phyloP scores from a whole-genome alignment of 2,329 filamentous ascomycete species.

The Thielaviopsis musarum region DNA sequence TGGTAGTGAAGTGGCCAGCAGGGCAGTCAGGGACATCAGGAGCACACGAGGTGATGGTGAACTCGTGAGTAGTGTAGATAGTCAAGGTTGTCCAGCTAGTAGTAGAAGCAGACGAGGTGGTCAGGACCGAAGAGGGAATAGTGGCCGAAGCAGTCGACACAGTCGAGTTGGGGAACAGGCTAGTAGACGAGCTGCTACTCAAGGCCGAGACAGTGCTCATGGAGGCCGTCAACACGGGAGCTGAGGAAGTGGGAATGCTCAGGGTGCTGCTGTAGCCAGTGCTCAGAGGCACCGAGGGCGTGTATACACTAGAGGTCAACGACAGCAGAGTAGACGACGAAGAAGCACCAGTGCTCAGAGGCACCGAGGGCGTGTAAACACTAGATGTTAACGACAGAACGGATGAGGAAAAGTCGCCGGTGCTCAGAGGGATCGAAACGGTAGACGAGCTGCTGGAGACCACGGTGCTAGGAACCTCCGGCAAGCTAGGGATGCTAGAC shows the following conservation, averaged over 20 bases:
- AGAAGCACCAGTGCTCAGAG: background rate
- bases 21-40: slow-evolving; percentile 13
- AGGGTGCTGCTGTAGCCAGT: background rate
- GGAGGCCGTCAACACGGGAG: background rate
- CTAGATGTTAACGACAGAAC: background rate
- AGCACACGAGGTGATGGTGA: slow-evolving; percentile 14
- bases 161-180: background rate
- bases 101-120: background rate
- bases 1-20: slow-evolving; percentile 10
- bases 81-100: slow-evolving; percentile 15
- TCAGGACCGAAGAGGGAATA: background rate
- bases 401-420: too few relatives aligned
- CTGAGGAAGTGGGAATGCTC: background rate
- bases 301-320: background rate
- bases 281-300: background rate
- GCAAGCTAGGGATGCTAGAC: background rate
- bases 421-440: too few relatives aligned
- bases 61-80: slow-evolving; percentile 17
- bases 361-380: background rate
- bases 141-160: background rate
- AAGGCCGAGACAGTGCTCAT: background rate
- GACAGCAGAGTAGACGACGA: background rate
- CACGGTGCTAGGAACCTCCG: background rate
- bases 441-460: too few relatives aligned
- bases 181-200: background rate